Base-by-base conservation (phyloP, 1,284 basidiomycete genomes). In the Taiwanofungus camphoratus region DNA sequence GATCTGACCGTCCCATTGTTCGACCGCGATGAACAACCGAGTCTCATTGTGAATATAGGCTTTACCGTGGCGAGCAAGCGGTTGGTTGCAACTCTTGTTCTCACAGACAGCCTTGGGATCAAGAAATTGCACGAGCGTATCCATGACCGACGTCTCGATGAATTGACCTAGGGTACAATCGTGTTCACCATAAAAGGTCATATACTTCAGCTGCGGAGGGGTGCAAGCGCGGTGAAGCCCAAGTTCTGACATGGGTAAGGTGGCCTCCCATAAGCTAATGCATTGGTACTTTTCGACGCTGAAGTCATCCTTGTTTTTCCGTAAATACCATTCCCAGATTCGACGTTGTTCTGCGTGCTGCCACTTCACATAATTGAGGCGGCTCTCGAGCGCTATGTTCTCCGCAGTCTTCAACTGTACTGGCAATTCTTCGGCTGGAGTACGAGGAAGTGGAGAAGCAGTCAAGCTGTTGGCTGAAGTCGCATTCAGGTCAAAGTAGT, bases 141-240 rank as follows among this genome's bases (percentile, higher is more conserved):
- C 88, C 40, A 74, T 73, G 27, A 86, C 79, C 0, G 80, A 77
- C 33, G 85, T 80, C 54, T 94, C 91, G 50, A 99, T 85, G 65
- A 87, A 96, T 59, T 93, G 90, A 0, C 92, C 92, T 4, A 99
- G 75, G 1, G 95, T 93, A 61, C 80, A 82, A 61, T 99, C 95
- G 50, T 91, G 90, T 45, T 90, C 82, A 37, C 92, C 89, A 59
- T 99, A 99, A 65, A 95, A 98, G 20, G 82, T 85, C 66, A 90
- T 79, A 47, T 86, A 83, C 26, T 76, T 74, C 35, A 94, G 62
- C 39, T 70, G 62, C 0, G 87, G 85, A n/a, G 76, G 71, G 53
- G 82, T 79, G 57, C 87, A 91, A 5, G 87, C 71, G 6, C 79
- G 77, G 54, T 77, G 76, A 15, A 70, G 65, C 9, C 77, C 77